phyloP scores from a whole-genome alignment of 2,329 filamentous ascomycete genomes.

The Aspergillus jensenii region DNA sequence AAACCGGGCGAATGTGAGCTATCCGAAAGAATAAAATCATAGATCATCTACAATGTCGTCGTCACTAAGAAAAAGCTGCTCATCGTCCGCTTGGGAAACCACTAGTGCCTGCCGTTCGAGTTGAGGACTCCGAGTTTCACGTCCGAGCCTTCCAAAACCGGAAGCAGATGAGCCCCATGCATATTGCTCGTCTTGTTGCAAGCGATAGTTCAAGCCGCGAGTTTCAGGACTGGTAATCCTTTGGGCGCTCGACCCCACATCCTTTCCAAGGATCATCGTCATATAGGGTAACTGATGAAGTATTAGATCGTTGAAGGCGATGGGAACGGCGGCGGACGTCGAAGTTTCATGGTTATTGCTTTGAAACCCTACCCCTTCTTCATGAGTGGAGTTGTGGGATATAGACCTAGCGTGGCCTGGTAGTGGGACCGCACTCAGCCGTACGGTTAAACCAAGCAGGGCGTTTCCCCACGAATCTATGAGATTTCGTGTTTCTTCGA shows the following conservation, averaged over 20 bases:
- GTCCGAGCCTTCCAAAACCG: neutral
- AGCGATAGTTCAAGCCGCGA: neutral
- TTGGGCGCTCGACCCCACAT: slow-evolving; percentile 56
- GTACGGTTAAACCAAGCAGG: slow-evolving; percentile 34
- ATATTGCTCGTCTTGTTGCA: neutral
- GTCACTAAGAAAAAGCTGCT: slow-evolving; percentile 68
- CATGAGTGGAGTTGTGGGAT: neutral
- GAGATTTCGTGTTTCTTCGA: slow-evolving; percentile 75
- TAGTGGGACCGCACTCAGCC: slow-evolving; percentile 27
- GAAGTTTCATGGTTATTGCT: slow-evolving; percentile 3
- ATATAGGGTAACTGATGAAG: slow-evolving; percentile 87
- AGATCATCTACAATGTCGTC: slow-evolving; percentile 76
- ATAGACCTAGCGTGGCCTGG: neutral
- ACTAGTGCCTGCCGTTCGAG: neutral
- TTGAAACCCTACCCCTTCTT: neutral
- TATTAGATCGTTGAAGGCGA: slow-evolving; percentile 47
- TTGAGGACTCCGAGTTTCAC: neutral
- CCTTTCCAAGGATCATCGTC: slow-evolving; percentile 57
- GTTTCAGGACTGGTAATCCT: slow-evolving; percentile 58
- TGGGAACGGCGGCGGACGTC: slow-evolving; percentile 27
- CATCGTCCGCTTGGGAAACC: slow-evolving; percentile 26
- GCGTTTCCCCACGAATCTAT: slow-evolving; percentile 49
- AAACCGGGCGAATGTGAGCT: neutral
- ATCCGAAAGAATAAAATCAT: neutral
- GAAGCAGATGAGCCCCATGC: neutral